Base-by-base conservation (phyloP, 306 rosid species). In the Fagus crenata region DNA sequence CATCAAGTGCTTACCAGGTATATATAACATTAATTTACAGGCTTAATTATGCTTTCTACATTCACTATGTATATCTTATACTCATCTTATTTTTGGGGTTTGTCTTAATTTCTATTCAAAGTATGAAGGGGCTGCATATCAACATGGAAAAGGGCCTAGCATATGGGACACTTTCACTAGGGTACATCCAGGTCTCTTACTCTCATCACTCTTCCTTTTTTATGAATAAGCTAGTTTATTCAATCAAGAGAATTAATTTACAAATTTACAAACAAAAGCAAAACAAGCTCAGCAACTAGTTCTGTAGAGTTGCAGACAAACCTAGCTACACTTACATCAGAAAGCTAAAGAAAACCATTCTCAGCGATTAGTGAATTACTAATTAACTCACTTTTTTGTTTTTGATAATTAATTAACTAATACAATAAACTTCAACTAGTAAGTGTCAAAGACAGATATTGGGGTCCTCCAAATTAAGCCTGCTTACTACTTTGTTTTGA, bases 381-480 rank as follows among this genome's bases (percentile, higher is more conserved):
- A n/a, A 5, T n/a, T n/a, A n/a, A n/a, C n/a, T n/a, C n/a, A n/a
- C n/a, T n/a, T n/a, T n/a, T n/a, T n/a, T n/a, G n/a, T n/a, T n/a
- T n/a, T n/a, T n/a, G n/a, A n/a, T n/a, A n/a, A n/a, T n/a, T n/a
- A n/a, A n/a, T n/a, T n/a, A n/a, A n/a, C n/a, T 12, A n/a, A n/a
- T 49, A 6, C 8, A 9, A 14, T n/a, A n/a, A 4, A 59, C 7
- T 32, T 71, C 59, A 39, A 42, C 81, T 56, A 17, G 11, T 43
- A 8, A 7, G 51, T 43, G 51, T 43, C 1, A 0, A 43, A 13
- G 51, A 8, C 89, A 15, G 96, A 88, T 63, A 88, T 85, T 77
- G 96, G 95, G 51, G 51, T 9, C 51, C n/a, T n/a, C n/a, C n/a
- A n/a, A n/a, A n/a, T n/a, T n/a, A n/a, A n/a, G n/a, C n/a, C n/a